Percentiles rank a stretch among this genome's conserved stretches.
Evolutionary conservation across 495 filamentous ascomycete genomes (phyloP).

Genomic region (Cenococcum geophilum): DNA sequence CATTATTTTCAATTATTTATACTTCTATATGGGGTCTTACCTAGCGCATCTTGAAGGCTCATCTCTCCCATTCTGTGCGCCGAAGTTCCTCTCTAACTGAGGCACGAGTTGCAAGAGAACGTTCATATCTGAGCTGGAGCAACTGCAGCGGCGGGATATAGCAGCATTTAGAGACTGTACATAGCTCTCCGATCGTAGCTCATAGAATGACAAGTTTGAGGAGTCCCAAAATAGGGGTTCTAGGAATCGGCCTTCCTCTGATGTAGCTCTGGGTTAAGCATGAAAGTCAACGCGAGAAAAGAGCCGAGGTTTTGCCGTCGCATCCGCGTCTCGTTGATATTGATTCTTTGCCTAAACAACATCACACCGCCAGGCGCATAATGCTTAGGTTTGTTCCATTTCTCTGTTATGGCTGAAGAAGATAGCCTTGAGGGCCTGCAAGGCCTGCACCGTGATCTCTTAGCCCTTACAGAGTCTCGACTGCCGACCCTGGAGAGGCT

Average conservation of each 20-base stretch:
- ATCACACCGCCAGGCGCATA: conserved; percentile 5
- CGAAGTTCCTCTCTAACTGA: neutral
- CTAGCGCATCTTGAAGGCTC: neutral
- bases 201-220: neutral
- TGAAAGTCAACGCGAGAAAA: too few relatives aligned
- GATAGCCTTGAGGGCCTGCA: conserved; percentile 62
- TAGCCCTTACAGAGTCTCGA: conserved; percentile 56
- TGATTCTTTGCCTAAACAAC: neutral
- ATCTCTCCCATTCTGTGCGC: neutral
- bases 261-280: too few relatives aligned
- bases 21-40: neutral
- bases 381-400: conserved; percentile 6
- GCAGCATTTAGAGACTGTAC: neutral
- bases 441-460: conserved; percentile 71
- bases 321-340: too few relatives aligned
- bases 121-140: neutral
- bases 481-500: conserved; percentile 59
- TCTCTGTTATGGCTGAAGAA: conserved; percentile 55
- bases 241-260: neutral
- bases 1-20: too few relatives aligned
- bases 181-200: neutral
- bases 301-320: too few relatives aligned
- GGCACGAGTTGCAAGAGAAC: neutral
- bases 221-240: neutral
- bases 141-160: neutral